A percentile compares a stretch with the other conserved stretches of the same genome.
Conservation (phyloP, 352 stramenopile genomes). For the Phytophthora colocasiae region DNA sequence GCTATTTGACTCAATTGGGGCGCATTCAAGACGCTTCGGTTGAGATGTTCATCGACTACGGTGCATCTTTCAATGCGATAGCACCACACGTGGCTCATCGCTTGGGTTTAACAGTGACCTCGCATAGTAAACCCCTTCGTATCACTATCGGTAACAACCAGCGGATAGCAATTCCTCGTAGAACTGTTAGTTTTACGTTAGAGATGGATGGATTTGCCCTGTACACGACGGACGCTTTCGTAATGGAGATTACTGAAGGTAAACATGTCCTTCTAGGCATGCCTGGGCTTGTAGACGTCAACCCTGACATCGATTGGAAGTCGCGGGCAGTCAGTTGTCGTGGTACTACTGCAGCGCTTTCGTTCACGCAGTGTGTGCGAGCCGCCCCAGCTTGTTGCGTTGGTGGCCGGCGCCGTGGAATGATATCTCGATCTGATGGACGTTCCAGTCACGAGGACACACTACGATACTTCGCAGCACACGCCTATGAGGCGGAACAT, state of each 20-base stretch:
- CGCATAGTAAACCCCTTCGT: background rate
- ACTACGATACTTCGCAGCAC: background rate
- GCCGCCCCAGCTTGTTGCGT: background rate
- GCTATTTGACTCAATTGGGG: background rate
- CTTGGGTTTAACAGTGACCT: background rate
- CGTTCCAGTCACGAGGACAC: background rate
- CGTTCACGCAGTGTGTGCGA: background rate
- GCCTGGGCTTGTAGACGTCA: background rate
- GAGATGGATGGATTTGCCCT: background rate
- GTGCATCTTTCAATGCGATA: background rate
- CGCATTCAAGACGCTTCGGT: background rate
- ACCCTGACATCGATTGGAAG: background rate
- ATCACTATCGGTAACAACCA: background rate
- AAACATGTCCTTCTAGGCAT: background rate
- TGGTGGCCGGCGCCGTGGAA: background rate
- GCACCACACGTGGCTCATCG: background rate
- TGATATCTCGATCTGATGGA: background rate
- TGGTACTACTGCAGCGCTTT: background rate
- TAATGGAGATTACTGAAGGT: background rate
- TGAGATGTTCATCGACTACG: background rate
- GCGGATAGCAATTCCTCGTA: background rate
- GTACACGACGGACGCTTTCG: background rate
- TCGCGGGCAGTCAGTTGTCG: background rate
- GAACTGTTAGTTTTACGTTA: background rate
- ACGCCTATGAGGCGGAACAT: background rate